phyloP scores from a whole-genome alignment of 768 basidiomycete genomes.

The Phylloporus arenicola region DNA sequence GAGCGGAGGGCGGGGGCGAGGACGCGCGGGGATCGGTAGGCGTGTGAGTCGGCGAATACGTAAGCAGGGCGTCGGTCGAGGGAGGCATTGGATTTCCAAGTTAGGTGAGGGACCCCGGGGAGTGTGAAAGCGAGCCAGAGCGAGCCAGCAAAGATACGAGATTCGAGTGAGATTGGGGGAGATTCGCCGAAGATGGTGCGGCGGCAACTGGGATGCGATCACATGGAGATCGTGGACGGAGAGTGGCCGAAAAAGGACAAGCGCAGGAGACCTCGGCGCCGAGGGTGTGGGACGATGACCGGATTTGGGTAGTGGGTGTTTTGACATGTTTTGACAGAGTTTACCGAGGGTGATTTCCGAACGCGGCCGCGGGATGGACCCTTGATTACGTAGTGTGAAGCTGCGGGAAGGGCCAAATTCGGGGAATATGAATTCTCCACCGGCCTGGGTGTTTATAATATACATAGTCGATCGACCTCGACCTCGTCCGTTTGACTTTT shows the following conservation, averaged over 20 bases:
- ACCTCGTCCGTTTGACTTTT: slow-evolving; percentile 28
- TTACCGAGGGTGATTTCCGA: slow-evolving; percentile 38
- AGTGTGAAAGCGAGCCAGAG: slow-evolving; percentile 26
- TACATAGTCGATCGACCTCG: slow-evolving; percentile 33
- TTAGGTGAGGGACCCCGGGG: slow-evolving; percentile 25
- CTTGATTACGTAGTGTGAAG: slow-evolving; percentile 31
- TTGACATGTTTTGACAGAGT: slow-evolving; percentile 20
- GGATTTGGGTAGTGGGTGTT: slow-evolving; percentile 20
- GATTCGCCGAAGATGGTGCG: slow-evolving; percentile 31
- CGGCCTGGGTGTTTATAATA: slow-evolving; percentile 34
- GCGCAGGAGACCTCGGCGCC: slow-evolving; percentile 36
- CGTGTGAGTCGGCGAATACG: slow-evolving; percentile 19
- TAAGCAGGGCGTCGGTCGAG: slow-evolving; percentile 27
- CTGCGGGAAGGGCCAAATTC: slow-evolving; percentile 32
- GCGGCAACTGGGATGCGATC: slow-evolving; percentile 31
- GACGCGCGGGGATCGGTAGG: slow-evolving; percentile 17
- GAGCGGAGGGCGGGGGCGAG: slow-evolving; percentile 13
- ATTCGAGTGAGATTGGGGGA: slow-evolving; percentile 26
- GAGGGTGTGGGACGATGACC: slow-evolving; percentile 32
- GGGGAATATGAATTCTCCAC: slow-evolving; percentile 38
- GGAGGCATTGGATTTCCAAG: slow-evolving; percentile 18
- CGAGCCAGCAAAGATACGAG: slow-evolving; percentile 29
- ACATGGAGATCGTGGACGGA: slow-evolving; percentile 33
- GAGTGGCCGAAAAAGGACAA: slow-evolving; percentile 27
- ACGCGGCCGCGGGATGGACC: slow-evolving; percentile 36